These are phyloP conservation scores for Xylaria acuta DNA, from an alignment of 495 filamentous ascomycete species.

Conservation along the genomic window DNA sequence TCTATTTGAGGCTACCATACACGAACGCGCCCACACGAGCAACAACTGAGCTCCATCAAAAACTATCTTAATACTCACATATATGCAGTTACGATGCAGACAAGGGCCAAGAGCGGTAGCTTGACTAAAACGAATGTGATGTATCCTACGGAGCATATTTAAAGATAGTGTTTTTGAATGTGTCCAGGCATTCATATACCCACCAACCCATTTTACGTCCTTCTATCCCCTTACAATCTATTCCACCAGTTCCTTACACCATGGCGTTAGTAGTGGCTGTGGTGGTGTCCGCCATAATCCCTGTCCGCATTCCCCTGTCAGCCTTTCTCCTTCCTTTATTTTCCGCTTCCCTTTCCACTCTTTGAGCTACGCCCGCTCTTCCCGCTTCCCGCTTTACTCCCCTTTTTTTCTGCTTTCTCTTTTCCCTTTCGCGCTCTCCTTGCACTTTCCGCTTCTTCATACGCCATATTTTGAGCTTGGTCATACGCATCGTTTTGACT, in stretches of 20 bases:
- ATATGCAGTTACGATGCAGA: background rate
- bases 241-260: background rate
- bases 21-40: background rate
- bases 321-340: background rate
- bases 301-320: background rate
- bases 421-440: too few relatives aligned
- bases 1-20: background rate
- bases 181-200: background rate
- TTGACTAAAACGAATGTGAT: background rate
- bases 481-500: too few relatives aligned
- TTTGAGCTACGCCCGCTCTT: background rate
- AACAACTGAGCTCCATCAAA: background rate
- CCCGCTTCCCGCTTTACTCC: too few relatives aligned
- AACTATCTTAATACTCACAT: background rate
- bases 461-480: too few relatives aligned
- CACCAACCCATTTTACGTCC: background rate
- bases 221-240: background rate
- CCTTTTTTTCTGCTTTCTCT: too few relatives aligned
- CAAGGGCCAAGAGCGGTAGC: background rate
- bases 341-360: background rate
- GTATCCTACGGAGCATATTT: too few relatives aligned
- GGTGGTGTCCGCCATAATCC: background rate
- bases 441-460: too few relatives aligned
- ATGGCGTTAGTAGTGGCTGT: background rate
- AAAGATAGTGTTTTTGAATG: background rate